Evolutionary conservation across 2,329 filamentous ascomycete species (phyloP), one percentile per base, ranked within the genome.

Genomic region (Colletotrichum cordylinicola): DNA sequence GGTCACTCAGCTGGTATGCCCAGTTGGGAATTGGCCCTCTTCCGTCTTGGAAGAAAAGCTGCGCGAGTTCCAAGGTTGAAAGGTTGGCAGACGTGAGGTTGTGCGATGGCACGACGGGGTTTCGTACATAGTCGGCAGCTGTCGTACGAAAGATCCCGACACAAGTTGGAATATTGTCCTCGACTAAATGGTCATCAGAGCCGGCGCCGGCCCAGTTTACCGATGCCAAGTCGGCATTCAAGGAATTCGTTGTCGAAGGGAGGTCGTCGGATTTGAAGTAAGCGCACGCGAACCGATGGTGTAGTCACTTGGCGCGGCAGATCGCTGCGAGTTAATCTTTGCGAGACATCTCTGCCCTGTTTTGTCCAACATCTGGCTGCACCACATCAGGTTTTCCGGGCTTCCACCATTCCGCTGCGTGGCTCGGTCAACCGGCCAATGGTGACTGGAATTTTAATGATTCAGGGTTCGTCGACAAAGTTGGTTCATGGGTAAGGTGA

Each of bases 401-500:
- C 29, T 55, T 56, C 58, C 21, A 37, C 4, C 73, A 64, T 37
- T 43, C 55, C 33, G 27, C 9, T 29, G 56, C 4, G 18, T 48
- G 15, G 31, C 27, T 64, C 43, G 43, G 58, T 31, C 52, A 58
- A 27, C 15, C 29, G n/a, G 43, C 64, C 70, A 73, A 75, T 73
- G 16, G 13, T 18, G 43, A 48, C 35, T 48, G 73, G 73, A 68
- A 67, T 31, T 61, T 31, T 24, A 7, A 37, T 65, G 73, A 68
- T 73, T 58, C 58, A 69, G 48, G 29, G 35, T 65, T 68, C 55
- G 33, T 29, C 33, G 31, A 62, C 61, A 58, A 24, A 60, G 43
- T 67, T 43, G 62, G 55, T 67, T 68, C 74, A 37, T 74, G 58
- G 74, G 64, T 64, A 60, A 76, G 70, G 74, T 76, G 60, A 76